A percentile compares a stretch with the other conserved stretches of the same genome.
Conservation (phyloP, 495 filamentous ascomycete genomes). For the Xylaria longipes region DNA sequence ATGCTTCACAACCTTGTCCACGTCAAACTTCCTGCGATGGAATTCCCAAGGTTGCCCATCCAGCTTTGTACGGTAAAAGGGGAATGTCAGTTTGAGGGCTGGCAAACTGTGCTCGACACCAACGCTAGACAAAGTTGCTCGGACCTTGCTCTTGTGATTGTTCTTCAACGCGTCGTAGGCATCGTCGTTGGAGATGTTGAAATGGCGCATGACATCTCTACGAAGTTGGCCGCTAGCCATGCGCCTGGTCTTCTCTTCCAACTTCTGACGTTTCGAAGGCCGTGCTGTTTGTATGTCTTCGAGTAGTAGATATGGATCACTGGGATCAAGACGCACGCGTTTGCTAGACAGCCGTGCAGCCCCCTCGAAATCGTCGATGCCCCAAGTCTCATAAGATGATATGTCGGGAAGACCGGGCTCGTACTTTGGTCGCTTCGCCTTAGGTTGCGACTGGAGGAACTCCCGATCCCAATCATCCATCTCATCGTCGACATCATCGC, state of each 20-base stretch:
- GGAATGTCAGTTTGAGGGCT: conserved; percentile 87
- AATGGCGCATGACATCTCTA: conserved; percentile 72
- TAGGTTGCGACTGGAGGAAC: conserved; percentile 51
- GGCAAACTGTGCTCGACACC: conserved; percentile 91
- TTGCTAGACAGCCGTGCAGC: conserved; percentile 73
- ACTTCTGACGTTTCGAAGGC: conserved; percentile 53
- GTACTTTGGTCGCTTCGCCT: conserved; percentile 46
- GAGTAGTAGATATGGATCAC: conserved; percentile 86
- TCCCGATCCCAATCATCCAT: conserved; percentile 62
- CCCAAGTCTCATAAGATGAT: conserved; percentile 47
- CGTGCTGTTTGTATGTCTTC: conserved; percentile 62
- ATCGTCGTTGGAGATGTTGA: conserved; percentile 95
- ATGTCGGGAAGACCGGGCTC: conserved; percentile 50
- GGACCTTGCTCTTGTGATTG: conserved; percentile 93
- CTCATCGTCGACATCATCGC: conserved; percentile 46
- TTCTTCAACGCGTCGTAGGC: conserved; percentile 95
- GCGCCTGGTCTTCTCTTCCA: conserved; percentile 57
- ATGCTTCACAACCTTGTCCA: conserved; percentile 61
- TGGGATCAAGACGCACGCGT: conserved; percentile 82
- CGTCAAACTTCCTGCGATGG: conserved; percentile 75
- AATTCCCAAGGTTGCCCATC: conserved; percentile 85
- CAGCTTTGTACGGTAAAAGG: conserved; percentile 88
- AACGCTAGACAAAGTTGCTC: conserved; percentile 84
- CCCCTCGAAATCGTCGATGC: conserved; percentile 61
- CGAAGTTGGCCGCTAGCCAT: conserved; percentile 61